Evolutionary conservation across 1,139 yeast species (phyloP).

Genomic region (Candida buenavistaensis): DNA sequence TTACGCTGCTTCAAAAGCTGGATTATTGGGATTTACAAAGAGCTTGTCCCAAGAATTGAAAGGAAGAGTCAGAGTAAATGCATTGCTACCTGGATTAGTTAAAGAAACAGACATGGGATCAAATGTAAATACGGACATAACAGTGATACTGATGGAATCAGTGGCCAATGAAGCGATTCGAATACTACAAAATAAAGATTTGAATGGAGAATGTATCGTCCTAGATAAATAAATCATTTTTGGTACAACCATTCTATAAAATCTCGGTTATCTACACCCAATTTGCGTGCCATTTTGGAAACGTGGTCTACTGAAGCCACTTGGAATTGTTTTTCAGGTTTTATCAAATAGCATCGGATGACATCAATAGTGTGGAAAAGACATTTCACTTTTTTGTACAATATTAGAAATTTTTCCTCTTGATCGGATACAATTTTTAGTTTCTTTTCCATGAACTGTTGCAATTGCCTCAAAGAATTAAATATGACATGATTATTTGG

Average conservation of each 20-base stretch:
- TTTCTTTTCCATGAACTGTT: not conserved
- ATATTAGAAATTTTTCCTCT: not conserved
- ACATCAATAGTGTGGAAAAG: not conserved
- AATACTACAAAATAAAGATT: slow-evolving; percentile 28
- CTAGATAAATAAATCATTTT: slow-evolving; percentile 7
- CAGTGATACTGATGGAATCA: slow-evolving; percentile 18
- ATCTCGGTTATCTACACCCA: slow-evolving; percentile 1
- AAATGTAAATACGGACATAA: slow-evolving; percentile 17
- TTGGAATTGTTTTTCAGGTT: not conserved
- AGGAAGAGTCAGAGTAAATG: slow-evolving; percentile 54
- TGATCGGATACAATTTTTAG: not conserved
- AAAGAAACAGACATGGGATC: slow-evolving; percentile 71
- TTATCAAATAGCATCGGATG: slow-evolving; percentile 1
- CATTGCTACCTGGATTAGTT: slow-evolving; percentile 73
- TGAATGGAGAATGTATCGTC: slow-evolving; percentile 42
- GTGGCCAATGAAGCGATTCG: slow-evolving; percentile 31
- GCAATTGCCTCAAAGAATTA: slow-evolving; percentile 19
- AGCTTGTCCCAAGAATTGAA: slow-evolving; percentile 65
- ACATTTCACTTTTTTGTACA: slow-evolving; percentile 1
- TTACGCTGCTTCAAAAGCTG: slow-evolving; percentile 83
- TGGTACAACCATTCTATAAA: slow-evolving; percentile 3
- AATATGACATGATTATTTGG: slow-evolving; percentile 35
- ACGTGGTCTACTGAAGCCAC: not conserved
- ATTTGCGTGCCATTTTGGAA: slow-evolving; percentile 2
- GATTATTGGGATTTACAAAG: slow-evolving; percentile 64